phyloP scores from a whole-genome alignment of 1,284 basidiomycete species.

The Melampsora larici-populina region DNA sequence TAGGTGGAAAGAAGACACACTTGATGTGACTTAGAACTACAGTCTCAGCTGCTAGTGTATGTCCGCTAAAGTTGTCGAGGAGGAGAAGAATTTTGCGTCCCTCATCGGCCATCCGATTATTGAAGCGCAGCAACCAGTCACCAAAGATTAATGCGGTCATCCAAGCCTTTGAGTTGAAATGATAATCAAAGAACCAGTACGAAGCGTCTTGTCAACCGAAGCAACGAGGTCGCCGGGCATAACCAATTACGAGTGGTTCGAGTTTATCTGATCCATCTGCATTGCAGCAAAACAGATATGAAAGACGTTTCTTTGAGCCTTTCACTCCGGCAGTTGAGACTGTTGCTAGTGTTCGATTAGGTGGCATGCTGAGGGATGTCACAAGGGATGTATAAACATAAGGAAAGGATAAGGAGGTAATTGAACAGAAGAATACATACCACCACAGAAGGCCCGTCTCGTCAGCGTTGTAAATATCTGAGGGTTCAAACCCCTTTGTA shows the following conservation, averaged over 20 bases:
- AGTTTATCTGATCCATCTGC: background rate
- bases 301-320: background rate
- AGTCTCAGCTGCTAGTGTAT: too few species aligned
- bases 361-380: background rate
- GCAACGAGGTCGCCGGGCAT: background rate
- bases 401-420: background rate
- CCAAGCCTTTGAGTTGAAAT: background rate
- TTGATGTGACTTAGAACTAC: too few species aligned
- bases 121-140: background rate
- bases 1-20: too few species aligned
- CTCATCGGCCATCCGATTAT: background rate
- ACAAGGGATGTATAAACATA: background rate
- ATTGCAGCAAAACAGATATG: background rate
- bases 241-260: background rate
- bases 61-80: too few species aligned
- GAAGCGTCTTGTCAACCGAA: too few species aligned
- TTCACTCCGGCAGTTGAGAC: background rate
- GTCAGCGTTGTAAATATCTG: background rate
- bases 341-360: background rate
- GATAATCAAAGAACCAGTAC: background rate
- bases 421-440: background rate
- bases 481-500: background rate
- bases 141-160: background rate
- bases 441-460: background rate
- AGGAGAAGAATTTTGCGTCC: constrained; percentile 50